Evolutionary conservation across 768 basidiomycete genomes (phyloP).

Genomic region (Amanita brunnescens): DNA sequence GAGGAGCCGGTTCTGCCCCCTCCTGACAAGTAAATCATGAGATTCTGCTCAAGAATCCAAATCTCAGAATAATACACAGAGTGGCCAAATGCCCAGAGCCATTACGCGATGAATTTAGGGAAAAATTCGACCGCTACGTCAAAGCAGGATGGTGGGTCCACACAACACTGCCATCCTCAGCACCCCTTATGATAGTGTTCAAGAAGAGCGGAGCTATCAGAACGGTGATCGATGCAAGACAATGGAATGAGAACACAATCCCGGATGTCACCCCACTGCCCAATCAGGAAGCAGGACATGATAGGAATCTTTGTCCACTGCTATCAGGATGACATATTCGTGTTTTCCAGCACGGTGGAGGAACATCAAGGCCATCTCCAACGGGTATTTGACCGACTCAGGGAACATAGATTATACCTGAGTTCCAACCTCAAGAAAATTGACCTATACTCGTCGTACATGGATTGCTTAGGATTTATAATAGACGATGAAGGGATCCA

Average conservation of each 20-base stretch:
- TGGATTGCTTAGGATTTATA: neutral
- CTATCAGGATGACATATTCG: conserved; percentile 29
- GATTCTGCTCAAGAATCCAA: neutral
- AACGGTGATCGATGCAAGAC: conserved; percentile 24
- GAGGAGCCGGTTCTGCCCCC: neutral
- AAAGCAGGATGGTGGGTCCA: neutral
- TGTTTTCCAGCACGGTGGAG: conserved; percentile 21
- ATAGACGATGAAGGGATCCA: neutral
- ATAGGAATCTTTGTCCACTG: conserved; percentile 23
- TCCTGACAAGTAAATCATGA: neutral
- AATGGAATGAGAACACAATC: conserved; percentile 32
- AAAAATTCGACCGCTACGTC: neutral
- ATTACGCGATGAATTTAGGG: neutral
- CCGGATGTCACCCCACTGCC: conserved; percentile 25
- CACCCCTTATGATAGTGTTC: conserved; percentile 6
- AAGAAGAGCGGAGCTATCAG: conserved; percentile 26
- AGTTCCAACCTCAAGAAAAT: neutral
- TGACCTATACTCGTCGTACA: neutral
- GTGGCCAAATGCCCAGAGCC: neutral
- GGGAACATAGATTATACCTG: neutral
- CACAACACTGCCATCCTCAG: neutral
- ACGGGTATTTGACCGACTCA: neutral
- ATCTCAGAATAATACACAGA: neutral
- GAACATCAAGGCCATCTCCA: conserved; percentile 23
- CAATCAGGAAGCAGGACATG: conserved; percentile 4